Base-by-base conservation (phyloP, 192 early-diverging fungal genomes). In the Linnemannia zychae region DNA sequence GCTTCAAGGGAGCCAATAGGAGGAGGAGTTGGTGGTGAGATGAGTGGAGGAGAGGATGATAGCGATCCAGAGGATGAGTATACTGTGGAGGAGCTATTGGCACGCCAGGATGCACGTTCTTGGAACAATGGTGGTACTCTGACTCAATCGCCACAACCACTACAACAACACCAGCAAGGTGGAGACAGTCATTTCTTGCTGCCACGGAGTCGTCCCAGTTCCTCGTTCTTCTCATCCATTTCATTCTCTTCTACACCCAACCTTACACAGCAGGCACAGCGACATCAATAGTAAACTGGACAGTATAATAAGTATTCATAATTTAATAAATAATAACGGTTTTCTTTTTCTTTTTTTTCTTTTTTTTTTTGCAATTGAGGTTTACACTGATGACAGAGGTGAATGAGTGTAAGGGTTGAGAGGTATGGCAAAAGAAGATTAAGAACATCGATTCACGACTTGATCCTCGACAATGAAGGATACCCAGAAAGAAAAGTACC, bases 1-100 rank as follows among this genome's bases (percentile, higher is more conserved):
- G 17, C 31, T 1, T 44, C 40, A 9, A 33, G 22, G 2, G 48
- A 15, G 38, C 16, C 1, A 22, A 16, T 38, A 67, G 12, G 37
- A 33, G 44, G 52, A 36, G 33, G 17, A 47, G n/a, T 15, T 24
- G 9, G 2, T 69, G 46, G 67, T 18, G 60, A 31, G 36, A 71
- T 24, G 20, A 52, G 72, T 72, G 50, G 37, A 37, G 70, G 57
- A 18, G 22, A 24, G 28, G 47, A n/a, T 3, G 77, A 67, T 15
- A 69, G 57, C 16, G 76, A 72, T 0, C 57, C 60, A 34, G 78
- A 47, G 11, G 80, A 81, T 36, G 81, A 82, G 71, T 65, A 57
- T 36, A 77, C 81, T 13, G 53, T 82, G 24, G 81, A 69, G 13
- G 81, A 82, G 65, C 28, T 82, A 40, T 44, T 82, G 47, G 70